Conservation (phyloP, 2,329 filamentous ascomycete species). For the Penicillium sp. region DNA sequence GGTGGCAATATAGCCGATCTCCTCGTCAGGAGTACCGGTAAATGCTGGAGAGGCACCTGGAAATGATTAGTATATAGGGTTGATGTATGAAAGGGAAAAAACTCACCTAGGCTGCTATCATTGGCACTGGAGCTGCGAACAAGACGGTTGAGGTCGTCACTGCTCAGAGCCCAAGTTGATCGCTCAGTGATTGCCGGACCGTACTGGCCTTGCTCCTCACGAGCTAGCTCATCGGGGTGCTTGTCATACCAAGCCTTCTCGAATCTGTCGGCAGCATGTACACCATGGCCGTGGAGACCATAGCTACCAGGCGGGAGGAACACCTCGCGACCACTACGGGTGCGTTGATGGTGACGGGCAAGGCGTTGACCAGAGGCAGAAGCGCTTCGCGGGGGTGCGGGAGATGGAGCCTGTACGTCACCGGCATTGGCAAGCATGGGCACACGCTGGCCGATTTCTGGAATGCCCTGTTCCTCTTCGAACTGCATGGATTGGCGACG, state of each 20-base stretch:
- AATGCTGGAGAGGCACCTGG: slow-evolving; percentile 62
- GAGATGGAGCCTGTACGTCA: slow-evolving; percentile 92
- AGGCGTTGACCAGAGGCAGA: slow-evolving; percentile 40
- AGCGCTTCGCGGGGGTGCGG: slow-evolving; percentile 52
- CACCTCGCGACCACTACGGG: slow-evolving; percentile 66
- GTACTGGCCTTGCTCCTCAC: slow-evolving; percentile 66
- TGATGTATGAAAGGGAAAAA: slow-evolving; percentile 4
- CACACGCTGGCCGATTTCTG: slow-evolving; percentile 85
- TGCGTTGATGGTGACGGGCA: slow-evolving; percentile 62
- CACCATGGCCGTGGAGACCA: slow-evolving; percentile 75
- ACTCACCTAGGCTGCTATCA: slow-evolving; percentile 52
- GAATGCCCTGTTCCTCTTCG: slow-evolving; percentile 82
- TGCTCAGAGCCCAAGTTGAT: slow-evolving; percentile 79
- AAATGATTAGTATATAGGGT: slow-evolving; percentile 12
- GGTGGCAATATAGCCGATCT: slow-evolving; percentile 81
- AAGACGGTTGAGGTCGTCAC: slow-evolving; percentile 84
- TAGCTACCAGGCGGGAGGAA: slow-evolving; percentile 84
- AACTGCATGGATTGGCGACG: slow-evolving; percentile 55
- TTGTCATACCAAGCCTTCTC: slow-evolving; percentile 91
- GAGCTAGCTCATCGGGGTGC: slow-evolving; percentile 72
- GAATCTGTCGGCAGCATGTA: slow-evolving; percentile 71
- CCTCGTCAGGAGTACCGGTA: slow-evolving; percentile 77
- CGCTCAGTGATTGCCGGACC: slow-evolving; percentile 56
- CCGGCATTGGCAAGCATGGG: slow-evolving; percentile 91
- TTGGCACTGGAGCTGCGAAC: slow-evolving; percentile 64